Evolutionary conservation across 2,329 filamentous ascomycete genomes (phyloP), one percentile per base, ranked within the genome.

Genomic region (Leptographium radiaticola): DNA sequence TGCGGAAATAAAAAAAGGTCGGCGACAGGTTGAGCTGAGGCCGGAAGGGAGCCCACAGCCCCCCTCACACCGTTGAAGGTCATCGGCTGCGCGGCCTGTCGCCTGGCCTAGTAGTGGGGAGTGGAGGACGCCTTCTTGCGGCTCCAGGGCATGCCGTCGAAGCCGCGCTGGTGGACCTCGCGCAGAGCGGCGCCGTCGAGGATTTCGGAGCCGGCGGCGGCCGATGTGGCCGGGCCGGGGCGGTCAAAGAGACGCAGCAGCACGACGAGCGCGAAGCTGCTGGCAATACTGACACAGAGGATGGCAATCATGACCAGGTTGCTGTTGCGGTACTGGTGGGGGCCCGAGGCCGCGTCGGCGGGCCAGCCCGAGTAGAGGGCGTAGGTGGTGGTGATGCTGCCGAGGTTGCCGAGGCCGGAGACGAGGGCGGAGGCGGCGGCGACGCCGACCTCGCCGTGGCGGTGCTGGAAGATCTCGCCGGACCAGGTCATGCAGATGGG

Each of bases 401-500:
- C 89, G 18, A 94, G 72, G 63, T 95, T 95, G 0, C 89, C 89
- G 42, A 94, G 74, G 1, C 89, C 89, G 0, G 87, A 93, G 1
- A 95, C 89, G 12, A 95, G 75, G 3, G 89, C 89, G 2, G 86
- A 82, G 0, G 89, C 89, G 15, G 89, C 86, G 5, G 89, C 89
- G 8, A 95, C 89, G 53, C 89, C 89, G 25, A 95, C 87, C 68
- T 95, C 89, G 48, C 89, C 88, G 64, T 95, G 89, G 13, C 89
- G 84, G 36, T 79, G 79, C 70, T 95, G 89, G 73, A 95, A 95
- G 63, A 95, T 85, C 68, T 95, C 87, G 58, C 83, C 87, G 36
- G 87, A 89, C 89, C 89, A 95, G 39, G 89, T 85, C 89, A 95
- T 95, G 67, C 87, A 91, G 63, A 91, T 91, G 12, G 89, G 89